phyloP scores from a whole-genome alignment of 2,329 filamentous ascomycete genomes.

The Neofusicoccum sp. region DNA sequence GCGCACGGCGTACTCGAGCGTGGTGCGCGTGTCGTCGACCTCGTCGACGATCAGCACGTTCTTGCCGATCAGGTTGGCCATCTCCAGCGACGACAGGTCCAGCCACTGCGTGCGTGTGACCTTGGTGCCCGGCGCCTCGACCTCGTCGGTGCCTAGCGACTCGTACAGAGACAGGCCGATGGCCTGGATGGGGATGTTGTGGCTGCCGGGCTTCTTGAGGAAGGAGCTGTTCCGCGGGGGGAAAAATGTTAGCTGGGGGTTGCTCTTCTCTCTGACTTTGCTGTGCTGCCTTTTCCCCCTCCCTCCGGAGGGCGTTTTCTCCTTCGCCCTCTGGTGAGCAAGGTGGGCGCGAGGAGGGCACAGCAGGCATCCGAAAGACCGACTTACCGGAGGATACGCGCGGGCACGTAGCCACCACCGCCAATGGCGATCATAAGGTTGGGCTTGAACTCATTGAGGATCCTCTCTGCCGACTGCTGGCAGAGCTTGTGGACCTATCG shows the following conservation, averaged over 20 bases:
- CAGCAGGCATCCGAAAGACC: neutral
- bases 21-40: slow-evolving; percentile 94
- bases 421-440: slow-evolving; percentile 99
- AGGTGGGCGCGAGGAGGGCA: neutral
- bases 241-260: neutral
- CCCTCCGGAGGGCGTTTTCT: no score
- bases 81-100: slow-evolving; percentile 82
- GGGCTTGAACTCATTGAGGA: slow-evolving; percentile 84
- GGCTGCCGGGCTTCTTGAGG: slow-evolving; percentile 81
- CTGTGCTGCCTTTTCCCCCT: neutral
- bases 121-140: slow-evolving; percentile 85
- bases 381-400: slow-evolving; percentile 80
- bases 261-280: neutral
- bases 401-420: slow-evolving; percentile 94
- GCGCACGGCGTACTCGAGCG: slow-evolving; percentile 88
- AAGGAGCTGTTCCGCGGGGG: slow-evolving; percentile 63
- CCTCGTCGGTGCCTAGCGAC: slow-evolving; percentile 65
- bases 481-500: slow-evolving; percentile 95
- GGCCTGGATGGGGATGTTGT: slow-evolving; percentile 98
- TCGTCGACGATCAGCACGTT: slow-evolving; percentile 91
- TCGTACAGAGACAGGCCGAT: slow-evolving; percentile 98
- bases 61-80: slow-evolving; percentile 88
- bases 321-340: no score
- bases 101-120: slow-evolving; percentile 99
- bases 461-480: slow-evolving; percentile 77